Evolutionary conservation across 441 rosid species (phyloP).

Genomic region (Cnidoscolus chayamansa): DNA sequence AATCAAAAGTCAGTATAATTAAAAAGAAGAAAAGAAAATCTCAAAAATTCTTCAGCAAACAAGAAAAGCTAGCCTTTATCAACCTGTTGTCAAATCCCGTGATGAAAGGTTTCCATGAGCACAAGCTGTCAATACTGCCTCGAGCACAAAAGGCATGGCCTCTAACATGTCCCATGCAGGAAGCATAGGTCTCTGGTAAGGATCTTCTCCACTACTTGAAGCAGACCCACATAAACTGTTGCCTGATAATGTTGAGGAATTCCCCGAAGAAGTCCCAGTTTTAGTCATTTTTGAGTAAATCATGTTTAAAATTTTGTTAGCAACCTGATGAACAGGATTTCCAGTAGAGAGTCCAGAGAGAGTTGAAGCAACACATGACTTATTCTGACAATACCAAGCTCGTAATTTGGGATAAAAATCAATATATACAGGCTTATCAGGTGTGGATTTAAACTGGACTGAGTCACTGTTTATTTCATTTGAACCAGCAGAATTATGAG

Average conservation of each 20-base stretch:
- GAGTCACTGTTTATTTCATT: conserved; percentile 27
- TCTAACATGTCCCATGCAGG: conserved; percentile 74
- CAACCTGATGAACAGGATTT: conserved; percentile 59
- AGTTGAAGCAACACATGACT: conserved; percentile 53
- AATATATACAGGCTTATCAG: conserved; percentile 42
- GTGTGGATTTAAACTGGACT: conserved; percentile 23
- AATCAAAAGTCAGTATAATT: conserved; percentile 14
- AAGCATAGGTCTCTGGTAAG: conserved; percentile 47
- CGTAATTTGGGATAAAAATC: conserved; percentile 54
- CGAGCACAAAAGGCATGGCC: conserved; percentile 62
- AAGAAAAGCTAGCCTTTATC: conserved; percentile 16
- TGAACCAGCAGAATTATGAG: conserved; percentile 23
- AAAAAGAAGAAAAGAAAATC: conserved; percentile 14
- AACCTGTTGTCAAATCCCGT: conserved; percentile 65
- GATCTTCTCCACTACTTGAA: conserved; percentile 39
- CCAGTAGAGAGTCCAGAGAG: conserved; percentile 44
- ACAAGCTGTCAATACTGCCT: conserved; percentile 68
- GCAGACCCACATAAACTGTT: conserved; percentile 40
- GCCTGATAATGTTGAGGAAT: conserved; percentile 40
- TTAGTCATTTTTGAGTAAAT: conserved; percentile 51
- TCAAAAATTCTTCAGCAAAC: not conserved
- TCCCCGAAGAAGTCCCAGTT: conserved; percentile 33
- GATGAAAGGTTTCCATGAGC: conserved; percentile 65
- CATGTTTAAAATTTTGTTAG: conserved; percentile 53
- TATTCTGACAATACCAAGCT: conserved; percentile 65